Evolutionary conservation across 148 eudicot species (phyloP), one percentile per base, ranked within the genome.

Genomic region (Camellia granthamiana): DNA sequence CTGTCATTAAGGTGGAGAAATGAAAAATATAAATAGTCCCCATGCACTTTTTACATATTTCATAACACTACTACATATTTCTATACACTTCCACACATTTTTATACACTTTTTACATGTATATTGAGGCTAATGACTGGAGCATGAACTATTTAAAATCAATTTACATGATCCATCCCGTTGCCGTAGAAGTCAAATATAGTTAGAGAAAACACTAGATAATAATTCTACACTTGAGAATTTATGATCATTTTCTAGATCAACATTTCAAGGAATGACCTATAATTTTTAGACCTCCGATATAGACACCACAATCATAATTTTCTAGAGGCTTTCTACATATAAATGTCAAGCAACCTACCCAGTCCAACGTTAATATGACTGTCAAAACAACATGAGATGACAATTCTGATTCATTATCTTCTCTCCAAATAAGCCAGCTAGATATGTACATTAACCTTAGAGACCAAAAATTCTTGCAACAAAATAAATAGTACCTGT

Each of bases 401-500:
- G 5, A 18, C 43, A 4, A 18, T 47, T 69, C 19, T 43, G 6
- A 9, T 42, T 43, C 58, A 56, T 66, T 14, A 79, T 56, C 41
- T 70, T 65, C 58, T 75, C 60, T 55, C 42, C 44, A 30, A 61
- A 51, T 69, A 65, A 43, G 75, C 42, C 9, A 80, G 55, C 30
- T 21, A 52, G 44, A 21, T 54, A 49, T 10, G 21, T 54, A 64
- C 43, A 70, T 67, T 61, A 51, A 62, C 46, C 38, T 59, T 30
- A 23, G 43, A 8, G 10, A 60, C 13, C 19, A 47, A 15, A 10
- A 67, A 71, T 5, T 38, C n/a, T 30, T 69, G 41, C 54, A 13
- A 78, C 47, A 77, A 43, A 62, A 71, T 11, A 79, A 81, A 38
- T 62, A 30, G 15, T 92, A 92, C 96, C 96, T 86, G 85, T 77